These are phyloP conservation scores for Solanum paucissectum DNA, from an alignment of 257 asterid species.

Conservation along the genomic window DNA sequence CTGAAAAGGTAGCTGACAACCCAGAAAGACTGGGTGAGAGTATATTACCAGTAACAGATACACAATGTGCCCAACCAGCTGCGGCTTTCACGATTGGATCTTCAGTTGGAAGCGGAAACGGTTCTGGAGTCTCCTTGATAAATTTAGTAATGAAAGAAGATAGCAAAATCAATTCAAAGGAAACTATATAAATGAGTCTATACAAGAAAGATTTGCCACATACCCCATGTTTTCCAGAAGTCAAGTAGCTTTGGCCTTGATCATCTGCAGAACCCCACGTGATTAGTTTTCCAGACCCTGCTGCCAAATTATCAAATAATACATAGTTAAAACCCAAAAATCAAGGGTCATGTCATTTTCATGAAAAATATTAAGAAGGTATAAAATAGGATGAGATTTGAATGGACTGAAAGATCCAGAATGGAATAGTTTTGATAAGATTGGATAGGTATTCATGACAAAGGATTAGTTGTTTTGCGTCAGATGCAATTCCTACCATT, in stretches of 20 bases:
- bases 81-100: conserved; percentile 49
- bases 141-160: not conserved
- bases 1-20: not conserved
- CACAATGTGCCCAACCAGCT: conserved; percentile 84
- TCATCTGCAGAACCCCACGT: conserved; percentile 90
- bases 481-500: not conserved
- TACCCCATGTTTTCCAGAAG: conserved; percentile 87
- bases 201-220: not conserved
- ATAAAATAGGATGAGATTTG: not conserved
- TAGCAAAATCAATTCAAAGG: conserved; percentile 10
- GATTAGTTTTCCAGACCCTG: conserved; percentile 45
- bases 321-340: not conserved
- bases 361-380: not conserved
- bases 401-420: not conserved
- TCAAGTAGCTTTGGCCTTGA: conserved; percentile 80
- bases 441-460: not conserved
- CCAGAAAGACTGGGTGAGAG: not conserved
- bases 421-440: not conserved
- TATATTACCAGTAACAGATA: conserved; percentile 48
- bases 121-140: conserved; percentile 55
- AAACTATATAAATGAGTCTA: not conserved
- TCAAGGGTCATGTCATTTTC: not conserved
- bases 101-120: conserved; percentile 44
- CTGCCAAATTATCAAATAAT: not conserved
- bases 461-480: not conserved